phyloP scores from a whole-genome alignment of 306 rosid species.

The Rosa chinensis region DNA sequence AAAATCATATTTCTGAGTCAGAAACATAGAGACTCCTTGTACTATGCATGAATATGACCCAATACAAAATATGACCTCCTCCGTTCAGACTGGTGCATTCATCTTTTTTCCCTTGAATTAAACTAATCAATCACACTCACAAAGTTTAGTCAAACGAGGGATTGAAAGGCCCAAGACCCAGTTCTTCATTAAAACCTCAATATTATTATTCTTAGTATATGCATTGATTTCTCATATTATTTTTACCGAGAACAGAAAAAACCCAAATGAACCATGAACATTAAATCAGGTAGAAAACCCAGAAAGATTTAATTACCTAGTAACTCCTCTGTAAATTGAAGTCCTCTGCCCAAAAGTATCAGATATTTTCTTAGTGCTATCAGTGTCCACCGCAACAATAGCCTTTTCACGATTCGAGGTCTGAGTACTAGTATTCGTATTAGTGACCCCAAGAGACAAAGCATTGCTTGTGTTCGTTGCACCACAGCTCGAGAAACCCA shows the following conservation, averaged over 20 bases:
- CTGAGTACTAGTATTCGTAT: not conserved
- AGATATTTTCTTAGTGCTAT: conserved; percentile 55
- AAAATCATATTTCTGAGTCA: not conserved
- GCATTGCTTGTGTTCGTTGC: conserved; percentile 23
- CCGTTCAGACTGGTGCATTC: not conserved
- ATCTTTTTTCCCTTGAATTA: not conserved
- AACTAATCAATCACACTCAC: not conserved
- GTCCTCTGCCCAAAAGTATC: conserved; percentile 97
- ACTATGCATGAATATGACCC: not conserved
- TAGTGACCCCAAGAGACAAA: conserved; percentile 55
- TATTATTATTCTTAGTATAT: not conserved
- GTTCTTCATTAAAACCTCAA: not conserved
- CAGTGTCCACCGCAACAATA: conserved; percentile 38
- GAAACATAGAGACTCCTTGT: not conserved
- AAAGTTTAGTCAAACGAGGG: not conserved
- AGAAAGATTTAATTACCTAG: conserved; percentile 46
- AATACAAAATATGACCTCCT: too few relatives aligned
- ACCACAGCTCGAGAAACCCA: conserved; percentile 42
- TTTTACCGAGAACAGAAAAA: not conserved
- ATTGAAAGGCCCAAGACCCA: not conserved
- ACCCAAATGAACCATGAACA: not conserved
- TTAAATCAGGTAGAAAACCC: not conserved
- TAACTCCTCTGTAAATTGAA: conserved; percentile 97
- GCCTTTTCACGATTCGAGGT: conserved; percentile 38
- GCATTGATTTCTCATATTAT: not conserved